phyloP scores from a whole-genome alignment of 768 basidiomycete species.

The Dentipellis sp. region DNA sequence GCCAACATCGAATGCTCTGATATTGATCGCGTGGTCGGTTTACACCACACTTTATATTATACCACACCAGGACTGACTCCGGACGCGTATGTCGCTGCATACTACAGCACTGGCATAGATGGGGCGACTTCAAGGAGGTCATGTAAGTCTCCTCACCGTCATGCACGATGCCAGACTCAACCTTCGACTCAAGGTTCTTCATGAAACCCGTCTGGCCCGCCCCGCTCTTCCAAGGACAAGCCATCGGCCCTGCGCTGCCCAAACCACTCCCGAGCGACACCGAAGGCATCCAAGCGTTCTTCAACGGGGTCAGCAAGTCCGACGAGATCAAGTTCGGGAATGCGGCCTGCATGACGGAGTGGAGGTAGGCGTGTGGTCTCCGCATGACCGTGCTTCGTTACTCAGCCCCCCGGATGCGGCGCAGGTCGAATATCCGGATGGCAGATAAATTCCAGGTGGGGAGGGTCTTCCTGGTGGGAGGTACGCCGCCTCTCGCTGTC shows the following conservation, averaged over 20 bases:
- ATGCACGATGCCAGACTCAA: too few relatives aligned
- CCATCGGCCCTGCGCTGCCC: conserved; percentile 6
- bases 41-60: too few relatives aligned
- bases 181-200: neutral
- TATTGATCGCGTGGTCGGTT: conserved; percentile 20
- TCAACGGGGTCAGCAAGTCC: neutral
- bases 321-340: conserved; percentile 2
- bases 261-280: neutral
- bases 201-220: conserved; percentile 8
- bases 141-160: neutral
- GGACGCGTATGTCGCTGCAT: too few relatives aligned
- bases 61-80: too few relatives aligned
- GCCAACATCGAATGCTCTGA: conserved; percentile 31
- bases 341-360: conserved; percentile 6
- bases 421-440: conserved; percentile 40
- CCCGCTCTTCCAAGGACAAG: conserved; percentile 7
- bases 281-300: conserved; percentile 6
- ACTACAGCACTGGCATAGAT: conserved; percentile 14
- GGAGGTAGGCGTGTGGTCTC: neutral
- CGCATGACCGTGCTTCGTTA: too few relatives aligned
- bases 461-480: conserved; percentile 39
- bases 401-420: neutral
- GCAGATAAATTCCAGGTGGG: conserved; percentile 31
- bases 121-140: conserved; percentile 8
- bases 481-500: conserved; percentile 16